Base-by-base conservation (phyloP, 2,329 filamentous ascomycete species). In the Lecanicillium sp. region DNA sequence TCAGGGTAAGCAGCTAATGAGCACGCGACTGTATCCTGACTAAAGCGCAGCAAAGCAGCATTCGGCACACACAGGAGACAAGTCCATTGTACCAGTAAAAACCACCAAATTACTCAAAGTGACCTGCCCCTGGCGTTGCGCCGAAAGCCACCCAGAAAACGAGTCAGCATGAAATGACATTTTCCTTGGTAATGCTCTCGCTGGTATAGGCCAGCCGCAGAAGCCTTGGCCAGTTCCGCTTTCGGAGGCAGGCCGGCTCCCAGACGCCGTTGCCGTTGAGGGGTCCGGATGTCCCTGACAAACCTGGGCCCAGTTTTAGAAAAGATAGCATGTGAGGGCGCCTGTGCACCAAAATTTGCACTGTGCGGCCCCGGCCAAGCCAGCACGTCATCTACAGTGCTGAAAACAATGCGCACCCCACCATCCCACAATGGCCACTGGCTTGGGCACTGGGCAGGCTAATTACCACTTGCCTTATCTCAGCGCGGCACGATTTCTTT, bases 221-320 rank as follows among this genome's bases (percentile, higher is more conserved):
- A 3, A 24, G 8, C 38, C 21, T 20, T 44, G 35, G 20, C 40
- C 33, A 19, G 47, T 36, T 40, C 47, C 47, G 47, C 47, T 49
- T 49, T 49, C 47, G 47, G 47, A 49, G 47, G 32, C n/a, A 49
- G 47, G 44, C 21, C 44, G 30, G 44, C 37, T 40, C 24, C 6
- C 23, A 46, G 27, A 41, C 27, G 27, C 20, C 44, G 36, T 37
- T 33, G 44, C 44, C 44, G 44, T 41, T 48, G 44, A 48, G 44
- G 37, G 44, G 27, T 26, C 44, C 37, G 20, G 27, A 30, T 32
- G 33, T 6, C 17, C 21, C 27, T 21, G 29, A 27, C 42, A n/a
- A 24, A 36, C 32, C 20, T 36, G 29, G 12, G 15, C 17, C 11
- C 26, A 17, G 20, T 21, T 26, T 17, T 20, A 17, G 6, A 19